Percentiles rank a stretch among this genome's conserved stretches.
phyloP scores from a whole-genome alignment of 768 basidiomycete genomes.

The Phlegmacium glaucopus region DNA sequence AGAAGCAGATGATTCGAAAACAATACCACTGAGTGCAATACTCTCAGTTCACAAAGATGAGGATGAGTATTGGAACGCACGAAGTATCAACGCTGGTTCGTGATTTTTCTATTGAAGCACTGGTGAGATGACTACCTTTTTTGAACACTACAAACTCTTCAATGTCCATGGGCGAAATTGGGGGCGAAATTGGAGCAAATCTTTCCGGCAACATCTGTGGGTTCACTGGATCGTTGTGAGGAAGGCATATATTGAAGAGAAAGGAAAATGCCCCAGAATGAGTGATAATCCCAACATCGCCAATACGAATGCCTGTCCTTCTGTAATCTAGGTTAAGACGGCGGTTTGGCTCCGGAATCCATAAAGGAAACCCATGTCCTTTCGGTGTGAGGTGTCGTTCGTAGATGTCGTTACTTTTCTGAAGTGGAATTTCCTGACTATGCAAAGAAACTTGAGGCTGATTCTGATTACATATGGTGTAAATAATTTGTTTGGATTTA shows the following conservation, averaged over 20 bases:
- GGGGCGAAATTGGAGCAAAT: constrained; percentile 6
- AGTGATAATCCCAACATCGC: too few relatives aligned
- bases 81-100: neutral
- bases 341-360: constrained; percentile 14
- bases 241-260: too few relatives aligned
- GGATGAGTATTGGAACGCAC: neutral
- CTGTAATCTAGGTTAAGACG: too few relatives aligned
- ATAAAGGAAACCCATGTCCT: constrained; percentile 14
- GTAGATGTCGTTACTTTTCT: constrained; percentile 15
- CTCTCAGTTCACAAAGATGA: neutral
- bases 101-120: constrained; percentile 5
- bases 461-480: too few relatives aligned
- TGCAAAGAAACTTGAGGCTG: too few relatives aligned
- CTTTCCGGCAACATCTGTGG: too few relatives aligned
- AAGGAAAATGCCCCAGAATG: too few relatives aligned
- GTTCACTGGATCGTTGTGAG: too few relatives aligned
- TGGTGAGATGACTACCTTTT: constrained; percentile 8
- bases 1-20: constrained; percentile 13
- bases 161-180: constrained; percentile 5
- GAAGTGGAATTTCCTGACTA: too few relatives aligned
- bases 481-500: too few relatives aligned
- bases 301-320: too few relatives aligned
- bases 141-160: constrained; percentile 4
- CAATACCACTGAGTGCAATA: constrained; percentile 1
- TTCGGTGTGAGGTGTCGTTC: constrained; percentile 12